Evolutionary conservation across 2,329 filamentous ascomycete species (phyloP).

Genomic region (Sporothrix pseudoabietina): DNA sequence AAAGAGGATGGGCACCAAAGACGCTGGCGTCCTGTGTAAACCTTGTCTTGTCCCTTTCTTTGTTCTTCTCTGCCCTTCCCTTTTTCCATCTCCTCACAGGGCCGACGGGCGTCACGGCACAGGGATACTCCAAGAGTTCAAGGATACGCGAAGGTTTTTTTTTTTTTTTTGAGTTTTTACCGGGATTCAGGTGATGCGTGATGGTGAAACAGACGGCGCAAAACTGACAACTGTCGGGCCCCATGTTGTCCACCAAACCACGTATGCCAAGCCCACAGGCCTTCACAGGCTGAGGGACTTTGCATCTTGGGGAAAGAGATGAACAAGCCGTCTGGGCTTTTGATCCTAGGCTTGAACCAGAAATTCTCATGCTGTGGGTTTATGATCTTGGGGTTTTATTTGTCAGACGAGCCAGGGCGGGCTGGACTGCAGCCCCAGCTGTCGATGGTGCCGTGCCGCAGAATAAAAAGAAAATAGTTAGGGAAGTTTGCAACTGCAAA

Average conservation of each 20-base stretch:
- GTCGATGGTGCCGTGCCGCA: not conserved
- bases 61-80: not conserved
- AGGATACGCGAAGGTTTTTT: not conserved
- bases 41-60: not conserved
- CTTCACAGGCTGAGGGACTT: not conserved
- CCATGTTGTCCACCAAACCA: not conserved
- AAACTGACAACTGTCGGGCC: conserved; percentile 1
- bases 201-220: conserved; percentile 27
- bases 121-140: not conserved
- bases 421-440: not conserved
- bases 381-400: conserved; percentile 13
- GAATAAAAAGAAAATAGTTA: not conserved
- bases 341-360: not conserved
- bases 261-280: not conserved
- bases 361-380: not conserved
- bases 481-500: not conserved
- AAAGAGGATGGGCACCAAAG: not conserved
- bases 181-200: conserved; percentile 19
- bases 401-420: not conserved
- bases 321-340: not conserved
- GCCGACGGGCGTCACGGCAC: not conserved
- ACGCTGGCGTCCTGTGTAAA: no score
- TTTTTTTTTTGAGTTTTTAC: not conserved
- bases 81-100: not conserved
- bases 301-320: not conserved